Percentiles rank a stretch among this genome's conserved stretches.
Conservation (phyloP, 2,329 filamentous ascomycete species). For the Penicillium sp. region DNA sequence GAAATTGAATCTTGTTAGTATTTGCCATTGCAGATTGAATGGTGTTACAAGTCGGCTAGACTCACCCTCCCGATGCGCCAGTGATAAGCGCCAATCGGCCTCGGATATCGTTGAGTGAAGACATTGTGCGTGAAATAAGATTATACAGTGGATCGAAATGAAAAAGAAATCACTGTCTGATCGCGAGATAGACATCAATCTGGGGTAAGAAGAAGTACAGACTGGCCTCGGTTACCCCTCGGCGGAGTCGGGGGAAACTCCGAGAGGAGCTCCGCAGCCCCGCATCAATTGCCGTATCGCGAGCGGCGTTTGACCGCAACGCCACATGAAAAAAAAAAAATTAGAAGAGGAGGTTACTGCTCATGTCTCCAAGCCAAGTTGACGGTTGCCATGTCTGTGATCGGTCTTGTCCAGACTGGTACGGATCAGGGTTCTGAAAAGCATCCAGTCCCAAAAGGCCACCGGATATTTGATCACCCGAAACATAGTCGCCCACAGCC, state of each 20-base stretch:
- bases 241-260: conserved; percentile 25
- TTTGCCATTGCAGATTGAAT: neutral
- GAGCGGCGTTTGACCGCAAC: conserved; percentile 6
- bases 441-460: conserved; percentile 38
- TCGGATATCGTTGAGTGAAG: conserved; percentile 47
- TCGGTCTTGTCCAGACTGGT: conserved; percentile 32
- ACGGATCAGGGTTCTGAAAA: conserved; percentile 35
- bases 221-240: conserved; percentile 21
- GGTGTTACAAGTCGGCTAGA: neutral
- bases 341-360: conserved; percentile 37
- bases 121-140: conserved; percentile 11
- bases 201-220: conserved; percentile 1
- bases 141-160: neutral
- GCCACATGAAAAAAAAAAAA: neutral
- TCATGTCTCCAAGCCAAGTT: conserved; percentile 45
- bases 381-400: conserved; percentile 39
- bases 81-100: conserved; percentile 61
- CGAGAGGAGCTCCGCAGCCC: conserved; percentile 26
- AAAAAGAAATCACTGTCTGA: neutral
- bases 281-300: conserved; percentile 22
- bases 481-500: conserved; percentile 60
- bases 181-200: neutral
- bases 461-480: conserved; percentile 43
- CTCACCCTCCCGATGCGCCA: conserved; percentile 62
- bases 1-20: conserved; percentile 3